Base-by-base conservation (phyloP, 176 grass and related monocot species). In the Tuctoria greenei region DNA sequence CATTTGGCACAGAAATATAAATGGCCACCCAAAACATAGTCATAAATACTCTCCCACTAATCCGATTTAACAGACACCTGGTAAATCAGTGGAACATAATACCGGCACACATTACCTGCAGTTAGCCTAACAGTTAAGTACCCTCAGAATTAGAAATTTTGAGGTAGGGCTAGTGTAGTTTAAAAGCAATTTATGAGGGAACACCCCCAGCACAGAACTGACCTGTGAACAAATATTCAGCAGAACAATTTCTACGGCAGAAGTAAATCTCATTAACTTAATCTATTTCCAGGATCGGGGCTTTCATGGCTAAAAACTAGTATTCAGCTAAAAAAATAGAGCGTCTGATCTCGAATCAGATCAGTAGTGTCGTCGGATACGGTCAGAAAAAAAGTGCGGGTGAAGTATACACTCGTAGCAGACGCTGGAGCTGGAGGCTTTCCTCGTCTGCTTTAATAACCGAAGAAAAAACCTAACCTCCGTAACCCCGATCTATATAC, bases 401-500 rank as follows among this genome's bases (percentile, higher is more conserved):
- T 20, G 18, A 1, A 52, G 5, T 55, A 23, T 9, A 55, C 0
- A 49, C 10, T 44, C 42, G 13, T 10, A 50, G 57, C 59, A 73
- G n/a, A 15, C 21, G 18, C 55, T 21, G 20, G 52, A 56, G 55
- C 20, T 17, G 51, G 63, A 18, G n/a, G 58, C 14, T n/a, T 50
- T 59, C 4, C 27, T 28, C 10, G 13, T 69, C 52, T 20, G 10
- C 13, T 28, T 40, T 3, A 31, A 69, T 3, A 31, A 69, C 0
- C 4, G n/a, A 20, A 45, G 25, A 15, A 73, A 15, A 78, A 83
- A 37, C 59, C 68, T 72, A 82, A 50, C 36, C 49, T 10, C 37
- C 68, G 18, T 57, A 12, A 51, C 66, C 66, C 50, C 25, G 20
- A 43, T 8, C 23, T 31, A 20, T 31, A 31, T 3, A 31, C 1